Percentiles rank a stretch among this genome's conserved stretches.
Conservation (phyloP, 306 rosid species). For the Crotalaria pallida region DNA sequence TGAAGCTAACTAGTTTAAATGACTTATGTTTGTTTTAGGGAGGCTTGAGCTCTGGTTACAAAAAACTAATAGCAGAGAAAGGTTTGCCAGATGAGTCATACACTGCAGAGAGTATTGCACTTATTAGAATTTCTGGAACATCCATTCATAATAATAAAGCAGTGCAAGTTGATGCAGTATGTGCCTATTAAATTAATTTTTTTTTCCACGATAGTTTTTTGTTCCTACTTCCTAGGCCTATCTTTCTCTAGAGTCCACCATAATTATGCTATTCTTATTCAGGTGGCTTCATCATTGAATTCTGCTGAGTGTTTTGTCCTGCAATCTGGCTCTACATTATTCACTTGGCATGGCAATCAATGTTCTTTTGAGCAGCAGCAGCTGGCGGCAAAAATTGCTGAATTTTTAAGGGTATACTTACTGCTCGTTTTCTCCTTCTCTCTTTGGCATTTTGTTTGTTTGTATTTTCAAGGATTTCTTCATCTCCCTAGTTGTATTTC, state of each 20-base stretch:
- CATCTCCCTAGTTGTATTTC: background rate
- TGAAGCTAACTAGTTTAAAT: conserved; percentile 17
- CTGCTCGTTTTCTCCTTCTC: background rate
- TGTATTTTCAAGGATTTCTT: background rate
- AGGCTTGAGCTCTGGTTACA: conserved; percentile 89
- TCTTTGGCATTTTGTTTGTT: background rate
- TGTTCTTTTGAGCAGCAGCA: conserved; percentile 88
- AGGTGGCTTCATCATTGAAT: conserved; percentile 84
- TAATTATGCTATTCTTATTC: conserved; percentile 28
- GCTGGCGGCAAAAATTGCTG: conserved; percentile 83
- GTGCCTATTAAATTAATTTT: conserved; percentile 27
- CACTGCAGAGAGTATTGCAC: conserved; percentile 63
- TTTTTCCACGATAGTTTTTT: background rate
- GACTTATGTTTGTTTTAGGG: conserved; percentile 55
- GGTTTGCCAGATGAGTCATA: conserved; percentile 79
- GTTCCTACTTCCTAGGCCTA: background rate
- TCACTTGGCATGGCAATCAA: conserved; percentile 95
- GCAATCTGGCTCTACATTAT: conserved; percentile 90
- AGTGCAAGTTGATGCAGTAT: conserved; percentile 89
- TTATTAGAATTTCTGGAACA: conserved; percentile 75
- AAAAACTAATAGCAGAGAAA: conserved; percentile 59
- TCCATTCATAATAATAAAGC: conserved; percentile 79
- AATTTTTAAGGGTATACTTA: conserved; percentile 69
- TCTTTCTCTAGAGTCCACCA: conserved; percentile 18
- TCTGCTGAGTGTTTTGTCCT: conserved; percentile 78